Evolutionary conservation across 768 basidiomycete genomes (phyloP).

Genomic region (Clathrus columnatus): DNA sequence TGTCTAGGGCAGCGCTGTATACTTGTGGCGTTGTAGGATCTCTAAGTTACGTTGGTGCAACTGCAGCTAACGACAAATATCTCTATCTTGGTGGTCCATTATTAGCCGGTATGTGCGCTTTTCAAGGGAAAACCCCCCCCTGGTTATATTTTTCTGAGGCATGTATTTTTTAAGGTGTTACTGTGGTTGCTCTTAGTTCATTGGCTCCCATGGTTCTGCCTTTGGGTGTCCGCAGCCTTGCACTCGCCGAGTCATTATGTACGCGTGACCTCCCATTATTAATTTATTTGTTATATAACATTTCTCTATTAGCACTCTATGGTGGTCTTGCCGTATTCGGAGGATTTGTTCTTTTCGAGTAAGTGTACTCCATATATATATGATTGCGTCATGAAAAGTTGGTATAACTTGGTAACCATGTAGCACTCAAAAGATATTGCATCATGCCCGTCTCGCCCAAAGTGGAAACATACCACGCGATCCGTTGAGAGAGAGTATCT

Average conservation of each 20-base stretch:
- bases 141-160: too few species aligned
- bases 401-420: background rate
- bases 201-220: conserved; percentile 87
- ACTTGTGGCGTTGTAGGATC: conserved; percentile 81
- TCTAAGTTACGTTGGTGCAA: conserved; percentile 81
- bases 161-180: conserved; percentile 48
- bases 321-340: conserved; percentile 84
- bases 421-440: conserved; percentile 79
- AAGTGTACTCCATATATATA: conserved; percentile 19
- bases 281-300: too few species aligned
- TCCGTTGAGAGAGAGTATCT: conserved; percentile 69
- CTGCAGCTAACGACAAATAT: conserved; percentile 78
- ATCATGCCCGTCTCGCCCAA: conserved; percentile 68
- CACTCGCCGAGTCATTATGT: conserved; percentile 63
- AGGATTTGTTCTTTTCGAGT: conserved; percentile 85
- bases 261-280: background rate
- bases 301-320: conserved; percentile 42
- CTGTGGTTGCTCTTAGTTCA: conserved; percentile 79
- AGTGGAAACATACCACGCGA: conserved; percentile 58
- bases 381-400: background rate
- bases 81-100: conserved; percentile 82
- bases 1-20: conserved; percentile 82
- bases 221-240: conserved; percentile 67
- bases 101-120: conserved; percentile 36
- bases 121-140: background rate